Conservation (phyloP, 2,329 filamentous ascomycete species). For the Teratosphaeria viscida region DNA sequence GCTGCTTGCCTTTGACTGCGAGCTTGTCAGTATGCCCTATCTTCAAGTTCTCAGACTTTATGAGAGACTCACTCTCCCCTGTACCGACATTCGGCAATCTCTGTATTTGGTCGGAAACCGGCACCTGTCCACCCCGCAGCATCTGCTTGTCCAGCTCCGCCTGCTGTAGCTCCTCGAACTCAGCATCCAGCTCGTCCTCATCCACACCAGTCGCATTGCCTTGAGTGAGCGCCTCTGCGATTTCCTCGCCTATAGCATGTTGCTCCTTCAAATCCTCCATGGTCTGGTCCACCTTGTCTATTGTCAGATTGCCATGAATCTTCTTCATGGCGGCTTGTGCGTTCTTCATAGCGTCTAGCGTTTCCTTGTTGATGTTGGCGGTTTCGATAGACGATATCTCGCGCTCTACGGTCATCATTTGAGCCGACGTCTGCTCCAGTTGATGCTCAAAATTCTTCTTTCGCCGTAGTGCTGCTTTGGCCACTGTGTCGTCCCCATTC, state of each 20-base stretch:
- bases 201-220: slow-evolving; percentile 62
- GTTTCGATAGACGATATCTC: slow-evolving; percentile 96
- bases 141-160: slow-evolving; percentile 89
- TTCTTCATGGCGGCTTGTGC: slow-evolving; percentile 83
- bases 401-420: slow-evolving; percentile 86
- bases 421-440: slow-evolving; percentile 77
- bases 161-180: slow-evolving; percentile 80
- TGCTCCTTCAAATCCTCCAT: slow-evolving; percentile 92
- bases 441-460: slow-evolving; percentile 93
- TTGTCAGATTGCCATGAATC: slow-evolving; percentile 82
- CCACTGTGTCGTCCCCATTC: slow-evolving; percentile 46
- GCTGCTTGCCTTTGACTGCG: slow-evolving; percentile 36
- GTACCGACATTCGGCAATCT: slow-evolving; percentile 65
- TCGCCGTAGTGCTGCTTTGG: slow-evolving; percentile 77
- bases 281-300: slow-evolving; percentile 87
- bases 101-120: slow-evolving; percentile 67
- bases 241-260: slow-evolving; percentile 87
- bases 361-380: slow-evolving; percentile 98
- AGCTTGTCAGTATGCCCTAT: slow-evolving; percentile 1
- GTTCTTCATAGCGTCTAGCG: slow-evolving; percentile 84
- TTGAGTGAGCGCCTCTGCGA: slow-evolving; percentile 71
- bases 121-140: slow-evolving; percentile 77
- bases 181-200: slow-evolving; percentile 75
- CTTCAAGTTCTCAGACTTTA: slow-evolving; percentile 28
- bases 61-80: slow-evolving; percentile 58